A percentile compares a stretch with the other conserved stretches of the same genome.
These are phyloP conservation scores for Pythium sukuiense DNA, from an alignment of 352 stramenopile genomes.

Conservation along the genomic window DNA sequence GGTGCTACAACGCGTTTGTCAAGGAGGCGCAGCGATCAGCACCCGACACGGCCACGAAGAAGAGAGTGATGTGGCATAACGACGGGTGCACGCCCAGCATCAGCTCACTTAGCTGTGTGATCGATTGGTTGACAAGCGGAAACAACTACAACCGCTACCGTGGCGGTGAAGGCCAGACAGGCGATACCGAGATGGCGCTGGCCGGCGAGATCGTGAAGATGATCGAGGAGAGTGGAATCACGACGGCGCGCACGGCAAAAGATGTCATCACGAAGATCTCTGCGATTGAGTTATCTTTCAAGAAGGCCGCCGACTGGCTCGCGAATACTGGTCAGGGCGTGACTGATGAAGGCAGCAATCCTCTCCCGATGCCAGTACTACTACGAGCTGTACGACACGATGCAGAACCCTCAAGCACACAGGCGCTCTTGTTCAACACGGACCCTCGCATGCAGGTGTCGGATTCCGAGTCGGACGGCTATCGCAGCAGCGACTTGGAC, in stretches of 20 bases:
- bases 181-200: conserved; percentile 18
- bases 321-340: conserved; percentile 24
- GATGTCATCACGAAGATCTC: conserved; percentile 25
- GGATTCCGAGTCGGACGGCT: not conserved
- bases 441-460: not conserved
- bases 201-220: conserved; percentile 20
- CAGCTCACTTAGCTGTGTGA: conserved; percentile 27
- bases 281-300: conserved; percentile 18
- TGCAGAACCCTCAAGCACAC: conserved; percentile 12
- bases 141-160: conserved; percentile 27
- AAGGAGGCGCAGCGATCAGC: too few relatives aligned
- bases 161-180: conserved; percentile 22
- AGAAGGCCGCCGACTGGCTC: conserved; percentile 22
- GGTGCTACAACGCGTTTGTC: too few relatives aligned
- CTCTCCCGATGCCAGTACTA: conserved; percentile 20
- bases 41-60: not conserved
- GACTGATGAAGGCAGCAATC: conserved; percentile 16
- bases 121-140: conserved; percentile 27
- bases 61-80: conserved; percentile 12
- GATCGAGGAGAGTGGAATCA: conserved; percentile 11
- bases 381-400: conserved; percentile 20
- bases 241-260: conserved; percentile 17
- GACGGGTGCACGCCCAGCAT: conserved; percentile 1
- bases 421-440: not conserved
- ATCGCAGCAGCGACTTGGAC: not conserved